Base-by-base conservation (phyloP, 2,329 filamentous ascomycete species). In the Scopulariopsis brevicaulis region DNA sequence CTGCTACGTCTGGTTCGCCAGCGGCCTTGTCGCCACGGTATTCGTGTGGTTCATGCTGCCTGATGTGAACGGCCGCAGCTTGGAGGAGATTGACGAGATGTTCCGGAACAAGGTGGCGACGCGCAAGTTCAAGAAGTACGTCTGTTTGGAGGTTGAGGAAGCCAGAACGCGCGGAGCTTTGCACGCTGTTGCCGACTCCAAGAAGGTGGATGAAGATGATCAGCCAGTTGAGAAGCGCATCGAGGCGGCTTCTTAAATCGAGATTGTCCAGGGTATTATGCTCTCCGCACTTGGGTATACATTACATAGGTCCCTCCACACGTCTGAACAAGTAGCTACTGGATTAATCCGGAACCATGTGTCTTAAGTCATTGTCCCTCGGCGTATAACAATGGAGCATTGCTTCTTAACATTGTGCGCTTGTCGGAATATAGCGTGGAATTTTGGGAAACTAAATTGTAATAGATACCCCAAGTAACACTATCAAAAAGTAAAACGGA, bases 31-130 rank as follows among this genome's bases (percentile, higher is more conserved):
- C 24, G 28, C 54, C 32, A 22, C 20, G 6, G 54, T 74, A 4
- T 70, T 72, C 14, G 75, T 60, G n/a, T 60, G 46, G 55, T 60
- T 60, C 55, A 35, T 54, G 34, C 43, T 60, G 46, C 58, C 58
- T 18, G 58, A 60, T 32, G 55, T 55, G 32, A 56, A 58, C 43
- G 55, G 59, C 32, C 55, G 59, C 24, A 54, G 48, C 28, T 43
- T 60, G 55, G 59, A 60, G 37, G 56, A 60, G 55, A 51, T 58
- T 28, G 59, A 60, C 20, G 59, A 60, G 56, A 58, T 60, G 52
- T 60, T 60, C 48, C 22, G 53, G 55, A 58, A 55, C 46, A 60
- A 55, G 37, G 52, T 60, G 18, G 40, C 55, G 24, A 58, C 55
- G 7, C 56, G 58, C n/a, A 52, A 20, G 37, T 60, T 60, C 58